These are phyloP conservation scores for Sclerotinia borealis DNA, from an alignment of 2,329 filamentous ascomycete genomes.

Conservation along the genomic window DNA sequence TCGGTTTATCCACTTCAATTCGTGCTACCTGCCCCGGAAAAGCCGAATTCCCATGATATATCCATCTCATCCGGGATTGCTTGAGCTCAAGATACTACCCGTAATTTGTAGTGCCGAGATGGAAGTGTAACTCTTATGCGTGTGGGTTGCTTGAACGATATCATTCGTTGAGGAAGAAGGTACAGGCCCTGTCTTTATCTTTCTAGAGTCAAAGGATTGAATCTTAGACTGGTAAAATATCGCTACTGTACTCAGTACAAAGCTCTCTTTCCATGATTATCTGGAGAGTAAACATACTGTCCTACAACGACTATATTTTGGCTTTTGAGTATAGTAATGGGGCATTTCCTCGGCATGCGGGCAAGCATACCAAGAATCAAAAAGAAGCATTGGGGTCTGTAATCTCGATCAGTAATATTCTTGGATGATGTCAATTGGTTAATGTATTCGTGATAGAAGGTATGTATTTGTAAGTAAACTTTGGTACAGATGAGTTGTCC, in stretches of 20 bases:
- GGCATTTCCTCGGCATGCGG: background rate
- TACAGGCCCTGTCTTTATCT: background rate
- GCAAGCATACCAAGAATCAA: background rate
- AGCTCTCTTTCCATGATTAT: background rate
- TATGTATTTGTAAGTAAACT: background rate
- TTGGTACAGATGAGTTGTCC: background rate
- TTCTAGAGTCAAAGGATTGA: background rate
- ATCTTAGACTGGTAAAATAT: background rate
- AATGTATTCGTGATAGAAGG: background rate
- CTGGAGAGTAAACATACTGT: background rate
- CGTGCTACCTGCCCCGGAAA: background rate
- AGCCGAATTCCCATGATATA: slow-evolving; percentile 7
- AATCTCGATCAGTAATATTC: background rate
- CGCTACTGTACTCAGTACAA: background rate
- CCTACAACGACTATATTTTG: background rate
- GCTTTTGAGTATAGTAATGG: background rate
- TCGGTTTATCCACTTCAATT: background rate
- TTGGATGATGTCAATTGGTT: background rate
- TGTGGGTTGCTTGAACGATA: background rate
- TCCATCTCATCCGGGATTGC: background rate
- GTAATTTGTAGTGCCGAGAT: background rate
- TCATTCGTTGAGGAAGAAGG: background rate
- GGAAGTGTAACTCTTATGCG: too few species aligned
- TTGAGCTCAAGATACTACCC: background rate
- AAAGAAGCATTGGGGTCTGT: background rate